Conservation (phyloP, 306 rosid species). For the Canavalia gladiata region DNA sequence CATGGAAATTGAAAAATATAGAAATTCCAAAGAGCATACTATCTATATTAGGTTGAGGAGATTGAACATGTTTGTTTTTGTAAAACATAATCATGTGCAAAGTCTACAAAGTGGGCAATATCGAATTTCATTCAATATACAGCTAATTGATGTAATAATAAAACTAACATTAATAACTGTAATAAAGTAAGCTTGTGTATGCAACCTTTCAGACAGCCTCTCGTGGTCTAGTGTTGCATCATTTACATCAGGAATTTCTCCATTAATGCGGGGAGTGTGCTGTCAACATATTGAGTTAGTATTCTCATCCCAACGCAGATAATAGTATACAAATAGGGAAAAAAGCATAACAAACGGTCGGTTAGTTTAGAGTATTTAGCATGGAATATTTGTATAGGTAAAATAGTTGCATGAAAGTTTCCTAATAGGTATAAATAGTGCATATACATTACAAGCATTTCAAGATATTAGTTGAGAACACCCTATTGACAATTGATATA, state of each 20-base stretch:
- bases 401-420: conserved; percentile 16
- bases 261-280: conserved; percentile 95
- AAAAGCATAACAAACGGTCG: conserved; percentile 25
- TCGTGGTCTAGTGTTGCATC: conserved; percentile 92
- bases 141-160: neutral
- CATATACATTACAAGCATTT: conserved; percentile 32
- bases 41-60: conserved; percentile 6
- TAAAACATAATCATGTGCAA: conserved; percentile 8
- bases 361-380: neutral
- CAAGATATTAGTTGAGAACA: neutral
- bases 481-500: neutral
- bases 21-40: conserved; percentile 5
- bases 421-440: neutral
- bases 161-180: conserved; percentile 33
- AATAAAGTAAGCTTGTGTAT: conserved; percentile 34
- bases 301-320: conserved; percentile 36
- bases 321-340: conserved; percentile 42
- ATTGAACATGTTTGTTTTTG: conserved; percentile 39
- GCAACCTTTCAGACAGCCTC: conserved; percentile 84
- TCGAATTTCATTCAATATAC: conserved; percentile 7
- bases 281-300: conserved; percentile 67
- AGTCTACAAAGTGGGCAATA: neutral
- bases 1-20: conserved; percentile 7
- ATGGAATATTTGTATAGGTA: neutral
- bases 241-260: conserved; percentile 94